phyloP scores from a whole-genome alignment of 495 filamentous ascomycete species.

The Aspergillus diversus region DNA sequence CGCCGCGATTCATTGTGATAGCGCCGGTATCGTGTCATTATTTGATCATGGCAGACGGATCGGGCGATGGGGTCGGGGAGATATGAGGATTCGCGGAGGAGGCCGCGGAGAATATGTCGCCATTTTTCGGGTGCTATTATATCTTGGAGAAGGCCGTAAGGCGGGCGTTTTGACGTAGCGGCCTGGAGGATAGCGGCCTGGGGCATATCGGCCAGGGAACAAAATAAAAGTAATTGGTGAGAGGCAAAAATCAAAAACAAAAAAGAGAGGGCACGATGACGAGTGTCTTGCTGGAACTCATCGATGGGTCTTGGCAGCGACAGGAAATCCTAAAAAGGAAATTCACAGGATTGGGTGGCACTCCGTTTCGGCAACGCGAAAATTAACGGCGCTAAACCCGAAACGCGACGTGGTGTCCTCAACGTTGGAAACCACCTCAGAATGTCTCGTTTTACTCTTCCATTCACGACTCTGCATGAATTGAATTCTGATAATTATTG shows the following conservation, averaged over 20 bases:
- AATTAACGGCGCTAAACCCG: constrained; percentile 26
- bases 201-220: neutral
- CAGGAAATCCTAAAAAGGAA: constrained; percentile 1
- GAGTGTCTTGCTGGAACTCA: neutral
- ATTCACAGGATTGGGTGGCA: neutral
- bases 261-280: neutral
- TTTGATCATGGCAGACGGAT: constrained; percentile 57
- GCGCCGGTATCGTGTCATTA: constrained; percentile 60
- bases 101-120: constrained; percentile 71
- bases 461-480: constrained; percentile 13
- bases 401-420: constrained; percentile 30
- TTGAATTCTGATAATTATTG: neutral
- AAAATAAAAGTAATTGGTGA: too few species aligned
- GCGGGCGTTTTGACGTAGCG: neutral
- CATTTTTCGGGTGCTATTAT: constrained; percentile 30
- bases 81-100: constrained; percentile 84
- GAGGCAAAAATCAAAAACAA: too few species aligned
- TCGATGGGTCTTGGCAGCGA: neutral
- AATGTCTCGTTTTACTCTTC: constrained; percentile 2
- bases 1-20: constrained; percentile 18
- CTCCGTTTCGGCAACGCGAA: constrained; percentile 23
- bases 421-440: constrained; percentile 2
- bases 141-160: neutral
- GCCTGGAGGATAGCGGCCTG: neutral
- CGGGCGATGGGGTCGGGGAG: constrained; percentile 76